Percentiles rank a stretch among this genome's conserved stretches.
These are phyloP conservation scores for Candida neerlandica DNA, from an alignment of 1,139 yeast species.

Conservation along the genomic window DNA sequence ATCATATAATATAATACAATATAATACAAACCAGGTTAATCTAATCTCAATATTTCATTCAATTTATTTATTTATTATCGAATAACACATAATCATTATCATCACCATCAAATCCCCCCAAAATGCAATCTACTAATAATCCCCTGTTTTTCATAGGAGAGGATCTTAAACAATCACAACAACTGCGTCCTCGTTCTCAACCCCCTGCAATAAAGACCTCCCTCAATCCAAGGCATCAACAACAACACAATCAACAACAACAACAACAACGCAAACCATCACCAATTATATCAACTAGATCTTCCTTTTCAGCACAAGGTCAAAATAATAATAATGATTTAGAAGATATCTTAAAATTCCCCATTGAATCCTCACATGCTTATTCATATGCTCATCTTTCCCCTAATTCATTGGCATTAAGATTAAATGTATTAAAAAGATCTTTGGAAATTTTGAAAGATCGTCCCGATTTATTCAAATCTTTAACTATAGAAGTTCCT, in stretches of 20 bases:
- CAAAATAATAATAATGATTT: slow-evolving; percentile 16
- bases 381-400: slow-evolving; percentile 83
- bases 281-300: slow-evolving; percentile 9
- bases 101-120: background rate
- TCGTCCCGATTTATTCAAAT: slow-evolving; percentile 53
- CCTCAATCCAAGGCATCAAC: slow-evolving; percentile 1
- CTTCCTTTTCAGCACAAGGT: slow-evolving; percentile 7
- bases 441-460: slow-evolving; percentile 73
- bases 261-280: slow-evolving; percentile 7
- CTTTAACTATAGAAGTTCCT: slow-evolving; percentile 11
- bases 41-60: too few species aligned
- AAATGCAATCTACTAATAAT: slow-evolving; percentile 1
- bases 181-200: slow-evolving; percentile 4
- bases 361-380: slow-evolving; percentile 81
- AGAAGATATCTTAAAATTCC: slow-evolving; percentile 50
- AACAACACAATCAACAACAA: background rate
- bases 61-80: too few species aligned
- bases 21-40: too few species aligned
- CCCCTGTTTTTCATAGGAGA: slow-evolving; percentile 6
- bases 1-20: too few species aligned
- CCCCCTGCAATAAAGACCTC: slow-evolving; percentile 1
- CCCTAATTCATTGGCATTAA: slow-evolving; percentile 75
- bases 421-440: slow-evolving; percentile 73
- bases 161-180: slow-evolving; percentile 5
- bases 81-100: too few species aligned